A percentile compares a stretch with the other conserved stretches of the same genome.
Conservation (phyloP, 1,284 basidiomycete species). For the Rugiboletus extremiorientalis region DNA sequence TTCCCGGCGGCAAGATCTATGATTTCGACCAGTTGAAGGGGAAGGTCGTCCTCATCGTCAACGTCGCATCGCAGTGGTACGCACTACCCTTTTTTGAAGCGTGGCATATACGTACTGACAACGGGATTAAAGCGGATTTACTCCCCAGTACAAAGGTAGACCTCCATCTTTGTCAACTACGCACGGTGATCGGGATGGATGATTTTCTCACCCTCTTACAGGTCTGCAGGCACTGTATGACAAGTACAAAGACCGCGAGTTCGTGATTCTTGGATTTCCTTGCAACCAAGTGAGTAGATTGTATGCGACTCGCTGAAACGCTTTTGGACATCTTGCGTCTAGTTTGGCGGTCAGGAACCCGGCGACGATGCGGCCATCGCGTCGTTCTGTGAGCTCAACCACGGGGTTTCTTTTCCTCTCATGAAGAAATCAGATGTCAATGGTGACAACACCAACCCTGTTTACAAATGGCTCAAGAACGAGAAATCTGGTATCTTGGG, state of each 20-base stretch:
- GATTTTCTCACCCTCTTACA: constrained; percentile 19
- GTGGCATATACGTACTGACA: background rate
- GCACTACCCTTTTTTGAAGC: constrained; percentile 15
- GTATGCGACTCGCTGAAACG: background rate
- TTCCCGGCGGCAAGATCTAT: constrained; percentile 52
- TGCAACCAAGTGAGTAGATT: constrained; percentile 77
- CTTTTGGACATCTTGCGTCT: background rate
- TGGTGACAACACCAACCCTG: constrained; percentile 75
- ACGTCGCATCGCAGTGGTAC: constrained; percentile 72
- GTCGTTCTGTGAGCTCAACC: constrained; percentile 71
- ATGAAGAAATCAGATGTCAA: constrained; percentile 94
- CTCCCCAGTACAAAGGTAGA: constrained; percentile 81
- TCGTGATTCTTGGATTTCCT: constrained; percentile 87
- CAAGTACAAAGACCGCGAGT: constrained; percentile 76
- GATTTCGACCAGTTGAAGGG: constrained; percentile 70
- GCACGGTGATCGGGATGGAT: background rate
- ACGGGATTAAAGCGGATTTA: constrained; percentile 64
- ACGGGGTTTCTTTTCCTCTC: constrained; percentile 82
- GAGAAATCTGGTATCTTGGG: constrained; percentile 76
- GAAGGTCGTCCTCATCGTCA: constrained; percentile 75
- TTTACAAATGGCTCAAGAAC: constrained; percentile 85
- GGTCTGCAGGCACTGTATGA: constrained; percentile 83
- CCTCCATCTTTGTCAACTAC: background rate
- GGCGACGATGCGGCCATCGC: constrained; percentile 66
- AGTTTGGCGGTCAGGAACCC: constrained; percentile 81